Evolutionary conservation across 345 rosid genomes (phyloP).

Genomic region (Bruguiera parviflora): DNA sequence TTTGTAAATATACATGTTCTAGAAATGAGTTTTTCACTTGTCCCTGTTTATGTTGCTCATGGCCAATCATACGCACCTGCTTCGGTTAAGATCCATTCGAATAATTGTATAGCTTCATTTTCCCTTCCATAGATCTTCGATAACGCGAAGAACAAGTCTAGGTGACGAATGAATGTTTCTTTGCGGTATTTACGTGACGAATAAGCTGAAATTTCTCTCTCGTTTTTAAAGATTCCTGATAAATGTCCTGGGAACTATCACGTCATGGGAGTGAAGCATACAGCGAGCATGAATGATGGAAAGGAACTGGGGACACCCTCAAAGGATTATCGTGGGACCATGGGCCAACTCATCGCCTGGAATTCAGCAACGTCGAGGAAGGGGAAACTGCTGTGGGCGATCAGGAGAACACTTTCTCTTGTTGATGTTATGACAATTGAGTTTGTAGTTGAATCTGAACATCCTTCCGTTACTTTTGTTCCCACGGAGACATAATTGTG

Average conservation of each 20-base stretch:
- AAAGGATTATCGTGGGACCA: constrained; percentile 89
- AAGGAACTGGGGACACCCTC: constrained; percentile 78
- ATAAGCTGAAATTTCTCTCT: not conserved
- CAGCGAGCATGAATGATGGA: constrained; percentile 78
- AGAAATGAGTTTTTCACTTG: not conserved
- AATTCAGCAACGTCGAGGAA: constrained; percentile 92
- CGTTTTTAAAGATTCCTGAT: constrained; percentile 57
- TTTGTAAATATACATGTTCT: constrained; percentile 6
- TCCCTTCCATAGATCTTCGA: no score
- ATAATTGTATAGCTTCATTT: no score
- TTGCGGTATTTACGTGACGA: no score
- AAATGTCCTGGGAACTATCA: constrained; percentile 93
- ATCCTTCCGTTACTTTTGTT: no score
- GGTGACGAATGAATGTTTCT: no score
- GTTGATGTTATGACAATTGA: not conserved
- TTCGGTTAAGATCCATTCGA: no score
- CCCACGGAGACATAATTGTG: not conserved
- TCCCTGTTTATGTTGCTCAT: no score
- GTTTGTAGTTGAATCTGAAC: not conserved
- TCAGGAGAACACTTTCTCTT: constrained; percentile 79
- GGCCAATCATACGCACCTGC: no score
- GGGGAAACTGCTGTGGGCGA: constrained; percentile 70
- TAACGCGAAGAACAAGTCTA: no score
- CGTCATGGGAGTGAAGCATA: constrained; percentile 97
- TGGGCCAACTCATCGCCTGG: constrained; percentile 84